Percentiles rank a stretch among this genome's conserved stretches.
phyloP scores from a whole-genome alignment of 345 rosid genomes.

The Aurinia saxatilis region DNA sequence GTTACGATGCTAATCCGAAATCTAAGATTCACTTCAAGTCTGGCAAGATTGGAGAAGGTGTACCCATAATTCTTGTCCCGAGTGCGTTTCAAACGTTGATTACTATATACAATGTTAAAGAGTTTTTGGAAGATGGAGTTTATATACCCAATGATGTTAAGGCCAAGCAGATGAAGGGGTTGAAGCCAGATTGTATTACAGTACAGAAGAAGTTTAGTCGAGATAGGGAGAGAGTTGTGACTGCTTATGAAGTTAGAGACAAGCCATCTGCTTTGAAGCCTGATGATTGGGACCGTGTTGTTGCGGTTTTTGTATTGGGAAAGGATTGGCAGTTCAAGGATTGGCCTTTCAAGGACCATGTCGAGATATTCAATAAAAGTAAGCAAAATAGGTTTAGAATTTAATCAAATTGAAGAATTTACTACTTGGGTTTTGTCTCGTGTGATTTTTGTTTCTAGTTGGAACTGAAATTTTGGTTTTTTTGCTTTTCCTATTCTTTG shows the following conservation, averaged over 20 bases:
- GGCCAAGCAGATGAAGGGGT: conserved; percentile 81
- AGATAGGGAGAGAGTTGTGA: conserved; percentile 74
- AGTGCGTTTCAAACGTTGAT: conserved; percentile 92
- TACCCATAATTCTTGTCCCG: conserved; percentile 84
- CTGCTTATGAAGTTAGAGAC: conserved; percentile 94
- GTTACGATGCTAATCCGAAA: conserved; percentile 46
- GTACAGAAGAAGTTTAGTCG: conserved; percentile 98
- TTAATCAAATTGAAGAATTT: no score
- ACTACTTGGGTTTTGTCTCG: no score
- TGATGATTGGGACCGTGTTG: conserved; percentile 93
- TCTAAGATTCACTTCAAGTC: conserved; percentile 67
- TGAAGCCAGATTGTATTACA: conserved; percentile 79
- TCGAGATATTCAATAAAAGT: conserved; percentile 91
- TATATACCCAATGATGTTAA: conserved; percentile 79
- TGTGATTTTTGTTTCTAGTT: no score
- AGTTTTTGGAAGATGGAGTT: conserved; percentile 87
- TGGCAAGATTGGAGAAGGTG: conserved; percentile 84
- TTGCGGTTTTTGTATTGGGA: conserved; percentile 84
- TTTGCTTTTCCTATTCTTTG: background rate
- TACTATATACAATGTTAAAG: conserved; percentile 88
- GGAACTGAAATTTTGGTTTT: background rate
- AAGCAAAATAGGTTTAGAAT: conserved; percentile 28
- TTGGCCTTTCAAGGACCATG: conserved; percentile 96
- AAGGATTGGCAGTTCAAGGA: conserved; percentile 99
- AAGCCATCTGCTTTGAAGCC: conserved; percentile 75